Base-by-base conservation (phyloP, 1,139 yeast species). In the Kodamaea plutei region DNA sequence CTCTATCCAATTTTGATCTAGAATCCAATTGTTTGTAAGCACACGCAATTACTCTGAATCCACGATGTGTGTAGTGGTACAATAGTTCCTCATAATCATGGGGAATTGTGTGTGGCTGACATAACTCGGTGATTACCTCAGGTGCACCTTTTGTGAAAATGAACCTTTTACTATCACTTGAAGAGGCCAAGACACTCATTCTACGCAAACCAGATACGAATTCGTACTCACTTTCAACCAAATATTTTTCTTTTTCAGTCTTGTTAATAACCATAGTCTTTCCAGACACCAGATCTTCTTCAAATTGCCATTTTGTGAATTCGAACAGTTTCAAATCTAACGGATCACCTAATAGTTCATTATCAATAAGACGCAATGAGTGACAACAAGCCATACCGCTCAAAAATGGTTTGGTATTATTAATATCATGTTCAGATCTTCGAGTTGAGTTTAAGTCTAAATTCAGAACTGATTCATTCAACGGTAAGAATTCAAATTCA, bases 121-220 rank as follows among this genome's bases (percentile, higher is more conserved):
- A 91, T 23, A 91, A 76, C 17, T 79, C 83, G 21, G 71, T 64
- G 72, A 91, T 84, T n/a, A 89, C 85, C 54, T 91, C 99, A 0
- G 99, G 99, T 0, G 99, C 98, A 30, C 99, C 99, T 52, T 91
- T 91, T 9, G 93, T 84, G 51, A 75, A 82, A 0, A 84, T 75
- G 38, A 58, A 60, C 32, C 58, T 52, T 17, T 56, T 56, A 28
- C 52, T 61, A 33, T 52, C 48, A 4, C 21, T 15, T 23, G 52
- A 54, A 9, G 39, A 35, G 2, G 45, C 47, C 35, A 88, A 56
- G 1, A 88, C 96, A 34, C 94, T 81, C 96, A 91, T 91, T 48
- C 98, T 69, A 54, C 98, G 78, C 39, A 93, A 61, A 22, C 79
- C 73, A 1, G 97, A 79, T 9, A 84, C 70, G 54, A 91, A 91